Evolutionary conservation across 805 yeast genomes (phyloP).

Genomic region (Saturnispora dispora): DNA sequence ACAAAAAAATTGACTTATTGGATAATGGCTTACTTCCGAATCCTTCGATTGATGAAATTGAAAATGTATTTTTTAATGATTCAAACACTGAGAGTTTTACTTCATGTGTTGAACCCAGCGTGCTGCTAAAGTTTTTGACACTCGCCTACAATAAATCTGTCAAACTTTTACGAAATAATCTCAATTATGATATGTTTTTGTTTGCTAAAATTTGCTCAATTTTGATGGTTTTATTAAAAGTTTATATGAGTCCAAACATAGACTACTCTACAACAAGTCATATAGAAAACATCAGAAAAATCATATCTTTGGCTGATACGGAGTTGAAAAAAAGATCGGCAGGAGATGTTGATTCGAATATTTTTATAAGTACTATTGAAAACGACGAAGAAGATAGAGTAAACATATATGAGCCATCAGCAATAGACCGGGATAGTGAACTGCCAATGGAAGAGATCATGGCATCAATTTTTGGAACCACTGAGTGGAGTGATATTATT

Average conservation of each 20-base stretch:
- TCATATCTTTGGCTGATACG: not conserved
- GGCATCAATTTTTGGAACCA: not conserved
- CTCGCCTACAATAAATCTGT: not conserved
- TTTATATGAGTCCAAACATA: not conserved
- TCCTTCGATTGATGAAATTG: not conserved
- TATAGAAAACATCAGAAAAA: not conserved
- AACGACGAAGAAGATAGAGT: not conserved
- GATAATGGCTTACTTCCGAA: not conserved
- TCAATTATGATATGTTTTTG: conserved; percentile 2
- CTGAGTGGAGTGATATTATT: conserved; percentile 1
- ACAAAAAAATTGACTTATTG: not conserved
- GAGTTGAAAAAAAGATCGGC: not conserved
- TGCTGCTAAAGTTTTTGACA: not conserved
- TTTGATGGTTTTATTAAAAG: not conserved
- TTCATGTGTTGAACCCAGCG: not conserved
- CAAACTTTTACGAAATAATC: not conserved
- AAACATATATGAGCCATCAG: not conserved
- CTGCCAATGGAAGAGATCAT: not conserved
- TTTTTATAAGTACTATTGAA: not conserved
- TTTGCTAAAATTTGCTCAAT: conserved; percentile 3
- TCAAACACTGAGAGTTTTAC: not conserved
- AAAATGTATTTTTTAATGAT: not conserved
- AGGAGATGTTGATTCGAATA: not conserved
- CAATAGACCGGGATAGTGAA: not conserved
- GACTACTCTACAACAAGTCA: not conserved